Base-by-base conservation (phyloP, 129 eudicot genomes). In the Chrysanthemum makinoi region DNA sequence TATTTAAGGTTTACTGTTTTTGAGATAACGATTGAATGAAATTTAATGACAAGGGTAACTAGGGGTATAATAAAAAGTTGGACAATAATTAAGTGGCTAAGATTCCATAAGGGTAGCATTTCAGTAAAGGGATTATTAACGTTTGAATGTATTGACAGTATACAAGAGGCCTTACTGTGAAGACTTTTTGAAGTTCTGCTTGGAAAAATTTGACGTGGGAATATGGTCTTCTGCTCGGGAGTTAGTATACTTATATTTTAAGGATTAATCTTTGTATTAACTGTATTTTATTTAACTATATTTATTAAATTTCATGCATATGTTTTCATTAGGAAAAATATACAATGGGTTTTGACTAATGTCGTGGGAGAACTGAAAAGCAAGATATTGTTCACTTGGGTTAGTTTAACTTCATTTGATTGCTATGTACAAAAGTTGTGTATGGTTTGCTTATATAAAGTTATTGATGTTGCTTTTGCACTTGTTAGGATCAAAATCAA, bases 121-220 rank as follows among this genome's bases (percentile, higher is more conserved):
- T 39, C 3, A 19, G 10, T 39, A 12, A 3, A 15, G 16, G 65
- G 46, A 39, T 54, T 12, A 54, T 54, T 14, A 3, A 59, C 20
- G 0, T 24, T 0, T 72, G 76, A 26, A 1, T 46, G 20, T 43
- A 17, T 66, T 0, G 68, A 16, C 68, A 86, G 96, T 89, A 26
- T 86, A 76, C 77, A 83, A 79, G 70, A 86, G 96, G 81, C 87
- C 91, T 12, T 86, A 51, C 39, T 69, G 76, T 20, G 66, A 86
- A 22, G 82, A 65, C 48, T 89, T 89, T 65, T 16, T 89, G 68
- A 78, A 72, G 83, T 89, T 86, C 46, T 86, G 91, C 76, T 77
- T 89, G 47, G 86, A 89, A 30, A 77, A 91, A 80, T 89, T 86
- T 75, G 79, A 84, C 67, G 89, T 89, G 46, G 91, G 84, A 22